A percentile compares a stretch with the other conserved stretches of the same genome.
phyloP scores from a whole-genome alignment of 805 yeast species.

The Myxozyma nipponensis region DNA sequence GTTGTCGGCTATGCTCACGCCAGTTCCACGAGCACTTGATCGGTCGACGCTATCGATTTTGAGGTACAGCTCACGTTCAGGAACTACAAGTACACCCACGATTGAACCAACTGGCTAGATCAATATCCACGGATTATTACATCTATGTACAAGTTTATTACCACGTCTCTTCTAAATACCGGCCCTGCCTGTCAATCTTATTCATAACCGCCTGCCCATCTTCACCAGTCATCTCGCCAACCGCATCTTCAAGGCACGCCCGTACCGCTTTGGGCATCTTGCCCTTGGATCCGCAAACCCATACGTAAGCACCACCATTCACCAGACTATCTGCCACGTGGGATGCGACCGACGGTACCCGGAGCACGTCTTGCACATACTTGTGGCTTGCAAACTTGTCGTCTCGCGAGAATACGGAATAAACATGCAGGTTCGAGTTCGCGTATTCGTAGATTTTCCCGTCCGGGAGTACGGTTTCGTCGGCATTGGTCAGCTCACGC shows the following conservation, averaged over 20 bases:
- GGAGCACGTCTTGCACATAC: slow-evolving; percentile 17
- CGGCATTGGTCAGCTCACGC: slow-evolving; percentile 41
- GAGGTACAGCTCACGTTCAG: too few species aligned
- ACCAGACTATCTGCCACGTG: slow-evolving; percentile 52
- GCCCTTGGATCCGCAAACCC: slow-evolving; percentile 91
- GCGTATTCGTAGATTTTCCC: slow-evolving; percentile 32
- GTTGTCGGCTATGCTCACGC: too few species aligned
- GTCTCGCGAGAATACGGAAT: slow-evolving; percentile 43
- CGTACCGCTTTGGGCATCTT: slow-evolving; percentile 88
- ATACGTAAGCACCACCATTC: slow-evolving; percentile 57
- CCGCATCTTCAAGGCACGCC: slow-evolving; percentile 60
- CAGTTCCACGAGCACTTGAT: too few species aligned
- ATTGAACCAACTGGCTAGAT: too few species aligned
- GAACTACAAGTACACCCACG: too few species aligned
- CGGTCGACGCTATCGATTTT: too few species aligned
- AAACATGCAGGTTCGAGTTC: neutral
- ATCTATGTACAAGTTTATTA: slow-evolving; percentile 34
- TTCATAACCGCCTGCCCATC: slow-evolving; percentile 44
- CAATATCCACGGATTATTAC: too few species aligned
- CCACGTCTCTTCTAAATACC: slow-evolving; percentile 87
- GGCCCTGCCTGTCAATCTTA: slow-evolving; percentile 53
- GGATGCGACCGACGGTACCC: neutral
- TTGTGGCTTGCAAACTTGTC: slow-evolving; percentile 24
- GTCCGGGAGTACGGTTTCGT: slow-evolving; percentile 28
- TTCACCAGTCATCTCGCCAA: slow-evolving; percentile 1